Conservation (phyloP, 176 grass and related monocot genomes). For the Canna indica region DNA sequence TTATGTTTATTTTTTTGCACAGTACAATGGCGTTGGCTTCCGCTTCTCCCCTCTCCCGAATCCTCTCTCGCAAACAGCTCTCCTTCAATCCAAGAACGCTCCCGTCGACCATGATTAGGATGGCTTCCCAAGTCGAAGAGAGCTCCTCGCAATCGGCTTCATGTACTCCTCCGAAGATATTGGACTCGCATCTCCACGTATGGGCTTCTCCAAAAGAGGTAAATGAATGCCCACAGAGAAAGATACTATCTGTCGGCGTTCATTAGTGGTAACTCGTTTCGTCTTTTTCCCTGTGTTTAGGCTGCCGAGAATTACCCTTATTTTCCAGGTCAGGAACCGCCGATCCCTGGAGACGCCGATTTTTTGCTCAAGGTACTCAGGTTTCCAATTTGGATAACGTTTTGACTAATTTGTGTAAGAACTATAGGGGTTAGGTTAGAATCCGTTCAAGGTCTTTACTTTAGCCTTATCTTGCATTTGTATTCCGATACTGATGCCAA, state of each 20-base stretch:
- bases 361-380: slow-evolving; percentile 66
- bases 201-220: slow-evolving; percentile 76
- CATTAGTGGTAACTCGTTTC: neutral
- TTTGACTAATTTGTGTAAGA: neutral
- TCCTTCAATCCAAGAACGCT: neutral
- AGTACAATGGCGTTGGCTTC: neutral
- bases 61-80: slow-evolving; percentile 1
- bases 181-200: slow-evolving; percentile 86
- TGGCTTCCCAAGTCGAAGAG: slow-evolving; percentile 13
- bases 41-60: neutral
- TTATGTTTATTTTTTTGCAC: neutral
- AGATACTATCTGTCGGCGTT: neutral
- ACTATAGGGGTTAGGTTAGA: neutral
- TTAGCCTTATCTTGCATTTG: neutral
- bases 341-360: slow-evolving; percentile 62
- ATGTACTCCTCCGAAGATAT: slow-evolving; percentile 33
- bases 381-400: neutral
- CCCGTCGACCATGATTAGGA: slow-evolving; percentile 6
- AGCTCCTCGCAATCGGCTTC: slow-evolving; percentile 4
- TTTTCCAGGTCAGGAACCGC: slow-evolving; percentile 63
- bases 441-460: neutral
- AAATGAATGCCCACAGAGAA: neutral
- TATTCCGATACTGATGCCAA: neutral
- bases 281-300: slow-evolving; percentile 17
- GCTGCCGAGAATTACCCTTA: slow-evolving; percentile 45